phyloP scores from a whole-genome alignment of 495 filamentous ascomycete genomes.

The Neurospora sp. region DNA sequence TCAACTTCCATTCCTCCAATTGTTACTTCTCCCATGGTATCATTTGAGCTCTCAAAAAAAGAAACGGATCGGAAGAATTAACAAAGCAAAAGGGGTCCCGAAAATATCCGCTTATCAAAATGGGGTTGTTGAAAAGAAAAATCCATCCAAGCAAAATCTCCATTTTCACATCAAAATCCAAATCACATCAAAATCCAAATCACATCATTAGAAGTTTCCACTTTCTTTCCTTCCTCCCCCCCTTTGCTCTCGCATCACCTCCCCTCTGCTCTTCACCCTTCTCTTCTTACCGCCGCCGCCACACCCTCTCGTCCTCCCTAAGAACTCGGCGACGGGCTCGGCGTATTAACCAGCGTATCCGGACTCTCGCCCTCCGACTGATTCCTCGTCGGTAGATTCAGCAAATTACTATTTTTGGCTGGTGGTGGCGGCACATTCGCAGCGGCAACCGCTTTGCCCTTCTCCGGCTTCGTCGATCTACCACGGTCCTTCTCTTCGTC shows the following conservation, averaged over 20 bases:
- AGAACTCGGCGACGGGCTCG: conserved; percentile 1
- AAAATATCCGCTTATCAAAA: neutral
- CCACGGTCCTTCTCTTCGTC: neutral
- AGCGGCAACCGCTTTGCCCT: conserved; percentile 4
- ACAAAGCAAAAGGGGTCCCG: neutral
- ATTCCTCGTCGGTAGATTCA: neutral
- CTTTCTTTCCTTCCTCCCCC: neutral
- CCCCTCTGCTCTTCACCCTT: neutral
- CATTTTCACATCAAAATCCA: neutral
- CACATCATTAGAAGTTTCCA: neutral
- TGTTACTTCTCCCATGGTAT: neutral
- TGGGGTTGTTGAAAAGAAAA: neutral
- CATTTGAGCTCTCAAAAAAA: neutral
- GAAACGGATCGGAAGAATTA: neutral
- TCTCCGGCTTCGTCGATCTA: conserved; percentile 3
- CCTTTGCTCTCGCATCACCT: neutral
- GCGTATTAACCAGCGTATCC: conserved; percentile 14
- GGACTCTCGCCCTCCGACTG: conserved; percentile 17
- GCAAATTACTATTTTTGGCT: neutral
- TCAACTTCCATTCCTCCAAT: neutral
- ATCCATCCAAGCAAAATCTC: neutral
- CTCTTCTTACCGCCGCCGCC: too few species aligned
- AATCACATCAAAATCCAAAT: neutral
- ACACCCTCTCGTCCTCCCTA: neutral
- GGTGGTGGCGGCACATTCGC: neutral